Evolutionary conservation across 1,139 yeast genomes (phyloP), one percentile per base, ranked within the genome.

Genomic region (Suhomyces anneliseae): DNA sequence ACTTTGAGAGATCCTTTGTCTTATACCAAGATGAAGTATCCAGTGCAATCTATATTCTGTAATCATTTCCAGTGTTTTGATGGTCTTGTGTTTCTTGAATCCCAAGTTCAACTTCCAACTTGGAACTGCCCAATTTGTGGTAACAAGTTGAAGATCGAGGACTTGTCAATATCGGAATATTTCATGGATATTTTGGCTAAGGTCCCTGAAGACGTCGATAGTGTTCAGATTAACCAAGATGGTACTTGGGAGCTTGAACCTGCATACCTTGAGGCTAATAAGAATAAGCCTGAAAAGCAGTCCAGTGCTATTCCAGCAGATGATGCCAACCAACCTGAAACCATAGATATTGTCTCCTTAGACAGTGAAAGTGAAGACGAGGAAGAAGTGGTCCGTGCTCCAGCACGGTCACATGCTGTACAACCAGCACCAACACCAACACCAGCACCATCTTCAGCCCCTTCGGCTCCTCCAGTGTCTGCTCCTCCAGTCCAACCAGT

Each of bases 61-160:
- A 69, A 76, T 36, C 95, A 87, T 61, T 64, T 83, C n/a, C 85
- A 81, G 56, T 86, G 93, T 57, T 86, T 86, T 64, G 95, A 87
- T 64, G 85, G 83, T 0, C 61, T 71, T 27, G 78, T 83, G 44
- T 87, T 76, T 57, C 58, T 87, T 11, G 75, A 78, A 49, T 70
- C 84, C 31, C 93, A 86, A 58, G 68, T 72, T 42, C 85, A 81
- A 56, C 69, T 80, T 0, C 83, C 90, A 0, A 74, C 82, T 0
- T 85, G 90, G 89, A 66, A 65, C 38, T 87, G 95, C 58, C 92
- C 92, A 0, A 72, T 83, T 10, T 87, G 95, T 58, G 76, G 72
- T 46, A 63, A 61, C 5, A 50, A 55, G 6, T 58, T 83, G 2
- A 61, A 68, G 5, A 60, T 82, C 1, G 69, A 74, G n/a, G 82